A percentile compares a stretch with the other conserved stretches of the same genome.
These are phyloP conservation scores for Yamadazyma phyllophila DNA, from an alignment of 805 yeast species.

Conservation along the genomic window DNA sequence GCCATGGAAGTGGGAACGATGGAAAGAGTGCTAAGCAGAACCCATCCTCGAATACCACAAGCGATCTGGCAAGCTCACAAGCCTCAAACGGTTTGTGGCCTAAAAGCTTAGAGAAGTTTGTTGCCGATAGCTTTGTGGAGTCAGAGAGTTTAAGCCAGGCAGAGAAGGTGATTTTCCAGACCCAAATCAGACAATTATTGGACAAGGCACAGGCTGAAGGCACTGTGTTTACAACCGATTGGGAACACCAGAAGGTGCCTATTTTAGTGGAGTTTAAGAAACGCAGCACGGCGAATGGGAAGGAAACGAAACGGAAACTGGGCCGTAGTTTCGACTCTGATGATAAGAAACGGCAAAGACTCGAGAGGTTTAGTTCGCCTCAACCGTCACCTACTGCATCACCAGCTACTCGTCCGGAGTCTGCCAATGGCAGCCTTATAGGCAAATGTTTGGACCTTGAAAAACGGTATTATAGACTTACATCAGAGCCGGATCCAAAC, in stretches of 20 bases:
- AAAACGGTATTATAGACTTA: constrained; percentile 76
- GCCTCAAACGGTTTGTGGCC: constrained; percentile 45
- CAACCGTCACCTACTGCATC: not conserved
- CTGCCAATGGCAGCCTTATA: constrained; percentile 27
- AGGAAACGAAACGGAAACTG: not conserved
- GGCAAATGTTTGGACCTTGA: constrained; percentile 71
- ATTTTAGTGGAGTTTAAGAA: constrained; percentile 22
- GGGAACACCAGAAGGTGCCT: constrained; percentile 55
- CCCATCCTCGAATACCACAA: too few relatives aligned
- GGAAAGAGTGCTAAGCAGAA: not conserved
- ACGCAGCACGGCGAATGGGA: not conserved
- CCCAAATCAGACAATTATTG: constrained; percentile 49
- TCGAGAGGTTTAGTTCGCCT: constrained; percentile 45
- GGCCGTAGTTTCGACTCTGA: constrained; percentile 24
- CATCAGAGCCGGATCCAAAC: constrained; percentile 88
- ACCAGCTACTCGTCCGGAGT: too few relatives aligned
- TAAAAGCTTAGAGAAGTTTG: constrained; percentile 48
- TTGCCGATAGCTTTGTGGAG: constrained; percentile 43
- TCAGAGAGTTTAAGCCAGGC: constrained; percentile 33
- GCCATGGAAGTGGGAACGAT: not conserved
- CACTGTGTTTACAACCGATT: constrained; percentile 49
- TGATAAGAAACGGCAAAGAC: constrained; percentile 42
- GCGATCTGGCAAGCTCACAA: too few relatives aligned
- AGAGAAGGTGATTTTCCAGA: constrained; percentile 41
- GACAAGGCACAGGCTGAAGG: constrained; percentile 44